These are phyloP conservation scores for Thielaviopsis cerberus DNA, from an alignment of 2,329 filamentous ascomycete genomes.

Conservation along the genomic window DNA sequence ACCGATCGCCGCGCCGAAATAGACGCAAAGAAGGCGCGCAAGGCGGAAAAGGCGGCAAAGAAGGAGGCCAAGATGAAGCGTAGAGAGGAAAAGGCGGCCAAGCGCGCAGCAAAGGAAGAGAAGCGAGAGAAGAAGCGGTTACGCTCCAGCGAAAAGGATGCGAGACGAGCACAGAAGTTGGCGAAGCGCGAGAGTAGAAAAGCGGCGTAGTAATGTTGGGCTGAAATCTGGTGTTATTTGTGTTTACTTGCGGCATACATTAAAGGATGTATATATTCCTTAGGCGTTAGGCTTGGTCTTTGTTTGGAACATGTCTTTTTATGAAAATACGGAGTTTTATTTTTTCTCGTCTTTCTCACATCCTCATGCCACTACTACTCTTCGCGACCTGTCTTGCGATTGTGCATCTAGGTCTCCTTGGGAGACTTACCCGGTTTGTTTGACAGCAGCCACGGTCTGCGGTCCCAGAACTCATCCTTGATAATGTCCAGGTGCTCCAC, in stretches of 20 bases:
- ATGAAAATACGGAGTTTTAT: not conserved
- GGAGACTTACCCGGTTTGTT: constrained; percentile 54
- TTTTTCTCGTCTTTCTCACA: not conserved
- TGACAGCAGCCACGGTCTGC: constrained; percentile 65
- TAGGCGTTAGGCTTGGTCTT: constrained; percentile 11
- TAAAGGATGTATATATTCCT: not conserved
- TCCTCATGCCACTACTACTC: not conserved
- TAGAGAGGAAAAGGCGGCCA: constrained; percentile 17
- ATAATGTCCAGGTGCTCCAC: constrained; percentile 87
- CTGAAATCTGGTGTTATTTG: not conserved
- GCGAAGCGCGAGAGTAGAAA: constrained; percentile 16
- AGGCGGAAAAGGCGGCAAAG: constrained; percentile 8
- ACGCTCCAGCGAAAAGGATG: constrained; percentile 15
- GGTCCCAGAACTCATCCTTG: constrained; percentile 83
- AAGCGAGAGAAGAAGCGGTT: constrained; percentile 19
- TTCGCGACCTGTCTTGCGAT: not conserved
- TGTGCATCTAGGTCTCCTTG: constrained; percentile 28
- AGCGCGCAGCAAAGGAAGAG: constrained; percentile 26
- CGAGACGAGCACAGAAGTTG: constrained; percentile 14
- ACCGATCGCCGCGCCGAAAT: constrained; percentile 12
- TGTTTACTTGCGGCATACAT: not conserved
- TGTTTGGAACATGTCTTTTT: constrained; percentile 10
- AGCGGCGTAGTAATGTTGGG: constrained; percentile 11
- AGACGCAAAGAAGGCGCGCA: constrained; percentile 7
- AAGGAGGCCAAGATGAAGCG: constrained; percentile 19